These are phyloP conservation scores for Berberis vulgaris DNA, from an alignment of 164 flowering plant genomes.

Conservation along the genomic window DNA sequence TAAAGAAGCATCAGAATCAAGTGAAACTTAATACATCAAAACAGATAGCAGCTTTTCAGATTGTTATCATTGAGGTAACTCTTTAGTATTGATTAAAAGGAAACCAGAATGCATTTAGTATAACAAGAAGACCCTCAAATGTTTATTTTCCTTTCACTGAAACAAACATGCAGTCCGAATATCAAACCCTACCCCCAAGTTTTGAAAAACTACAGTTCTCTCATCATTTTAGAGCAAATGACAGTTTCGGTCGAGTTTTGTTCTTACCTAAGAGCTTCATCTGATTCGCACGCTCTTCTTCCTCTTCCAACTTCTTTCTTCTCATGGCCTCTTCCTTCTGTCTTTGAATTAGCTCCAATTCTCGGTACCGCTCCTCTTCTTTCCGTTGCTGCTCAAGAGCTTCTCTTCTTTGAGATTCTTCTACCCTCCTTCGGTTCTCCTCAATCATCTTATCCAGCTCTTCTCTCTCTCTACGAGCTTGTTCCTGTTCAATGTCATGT, in stretches of 20 bases:
- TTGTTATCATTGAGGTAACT: too few relatives aligned
- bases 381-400: constrained; percentile 67
- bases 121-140: too few relatives aligned
- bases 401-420: constrained; percentile 85
- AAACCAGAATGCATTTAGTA: too few relatives aligned
- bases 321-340: constrained; percentile 85
- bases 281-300: constrained; percentile 77
- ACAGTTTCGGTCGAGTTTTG: constrained; percentile 86
- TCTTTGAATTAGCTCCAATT: constrained; percentile 75
- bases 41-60: too few relatives aligned
- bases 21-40: too few relatives aligned
- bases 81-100: too few relatives aligned
- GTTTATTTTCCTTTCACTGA: too few relatives aligned
- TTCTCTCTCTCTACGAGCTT: constrained; percentile 72
- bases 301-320: constrained; percentile 84
- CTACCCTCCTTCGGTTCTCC: constrained; percentile 67
- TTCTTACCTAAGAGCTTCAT: constrained; percentile 88
- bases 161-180: neutral
- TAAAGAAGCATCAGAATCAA: too few relatives aligned
- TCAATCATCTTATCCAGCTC: constrained; percentile 79
- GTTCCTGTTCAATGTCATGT: constrained; percentile 40
- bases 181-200: neutral
- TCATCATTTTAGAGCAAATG: constrained; percentile 76
- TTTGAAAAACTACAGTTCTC: neutral
- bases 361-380: constrained; percentile 83